Base-by-base conservation (phyloP, 2,329 filamentous ascomycete species). In the Fusarium napiforme region DNA sequence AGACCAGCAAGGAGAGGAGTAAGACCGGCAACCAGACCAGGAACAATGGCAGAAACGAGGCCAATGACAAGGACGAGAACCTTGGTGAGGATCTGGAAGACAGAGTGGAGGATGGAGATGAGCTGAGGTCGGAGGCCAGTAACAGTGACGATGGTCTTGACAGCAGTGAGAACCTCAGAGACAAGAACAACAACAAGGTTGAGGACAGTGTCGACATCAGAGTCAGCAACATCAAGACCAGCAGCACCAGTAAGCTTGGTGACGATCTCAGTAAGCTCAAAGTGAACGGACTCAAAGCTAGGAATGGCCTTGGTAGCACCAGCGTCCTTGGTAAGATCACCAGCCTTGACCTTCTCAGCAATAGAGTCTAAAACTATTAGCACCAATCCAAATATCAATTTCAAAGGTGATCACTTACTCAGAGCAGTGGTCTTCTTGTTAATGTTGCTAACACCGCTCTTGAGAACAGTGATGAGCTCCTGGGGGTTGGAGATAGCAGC, bases 1-100 rank as follows among this genome's bases (percentile, higher is more conserved):
- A 81, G 72, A 16, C 68, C 76, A 47, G 71, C 62, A 18, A 81
- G 77, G 64, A 81, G 69, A 67, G 79, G 78, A 46, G 56, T 60
- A 19, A 80, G 78, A 34, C 57, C 72, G 53, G 69, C 67, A 37
- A 79, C 32, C 28, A 80, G 68, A 14, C 71, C 76, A 47, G 78
- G 77, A n/a, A 79, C 46, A 55, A 78, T 64, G 36, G 45, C 74
- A 23, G 42, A 47, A 15, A 79, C 59, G 34, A 79, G 70, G 36
- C 70, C 76, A 26, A 69, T 71, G 70, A 80, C 66, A 6, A 77
- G 70, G 21, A 40, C 45, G 14, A 80, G 67, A 23, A 80, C 61
- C 57, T 77, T 73, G 64, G 75, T 50, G 40, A 80, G 67, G 49
- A 79, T 72, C 62, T 53, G 62, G 71, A 80, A 74, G 70, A 80